phyloP scores from a whole-genome alignment of 2,329 filamentous ascomycete genomes.

The Akanthomyces uredinophilus region DNA sequence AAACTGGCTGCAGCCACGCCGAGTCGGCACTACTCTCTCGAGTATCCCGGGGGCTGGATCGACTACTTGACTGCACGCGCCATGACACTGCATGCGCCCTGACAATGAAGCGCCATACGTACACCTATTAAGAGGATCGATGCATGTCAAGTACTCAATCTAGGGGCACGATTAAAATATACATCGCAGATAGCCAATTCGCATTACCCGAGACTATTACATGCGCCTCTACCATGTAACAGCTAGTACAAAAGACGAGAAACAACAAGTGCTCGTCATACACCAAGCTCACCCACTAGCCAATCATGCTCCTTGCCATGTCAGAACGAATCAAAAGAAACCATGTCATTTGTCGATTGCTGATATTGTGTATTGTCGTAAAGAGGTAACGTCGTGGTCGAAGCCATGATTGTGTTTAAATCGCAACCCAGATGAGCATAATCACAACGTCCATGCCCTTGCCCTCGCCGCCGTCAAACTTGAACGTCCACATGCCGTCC shows the following conservation, averaged over 20 bases:
- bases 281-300: neutral
- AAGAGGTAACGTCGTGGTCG: neutral
- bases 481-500: slow-evolving; percentile 86
- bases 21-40: neutral
- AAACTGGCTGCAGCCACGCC: neutral
- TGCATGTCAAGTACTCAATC: neutral
- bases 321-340: neutral
- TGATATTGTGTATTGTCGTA: neutral
- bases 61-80: too few species aligned
- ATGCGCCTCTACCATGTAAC: neutral
- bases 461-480: slow-evolving; percentile 65
- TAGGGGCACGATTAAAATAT: too few species aligned
- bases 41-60: neutral
- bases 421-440: slow-evolving; percentile 73
- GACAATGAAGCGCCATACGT: too few species aligned
- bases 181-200: neutral
- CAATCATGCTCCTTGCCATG: neutral
- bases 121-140: too few species aligned
- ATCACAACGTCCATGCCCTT: slow-evolving; percentile 67
- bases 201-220: neutral
- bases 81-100: too few species aligned
- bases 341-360: neutral
- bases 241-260: neutral
- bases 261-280: neutral
- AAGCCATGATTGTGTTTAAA: slow-evolving; percentile 38